Base-by-base conservation (phyloP, 768 basidiomycete species). In the Boletus bicolor region DNA sequence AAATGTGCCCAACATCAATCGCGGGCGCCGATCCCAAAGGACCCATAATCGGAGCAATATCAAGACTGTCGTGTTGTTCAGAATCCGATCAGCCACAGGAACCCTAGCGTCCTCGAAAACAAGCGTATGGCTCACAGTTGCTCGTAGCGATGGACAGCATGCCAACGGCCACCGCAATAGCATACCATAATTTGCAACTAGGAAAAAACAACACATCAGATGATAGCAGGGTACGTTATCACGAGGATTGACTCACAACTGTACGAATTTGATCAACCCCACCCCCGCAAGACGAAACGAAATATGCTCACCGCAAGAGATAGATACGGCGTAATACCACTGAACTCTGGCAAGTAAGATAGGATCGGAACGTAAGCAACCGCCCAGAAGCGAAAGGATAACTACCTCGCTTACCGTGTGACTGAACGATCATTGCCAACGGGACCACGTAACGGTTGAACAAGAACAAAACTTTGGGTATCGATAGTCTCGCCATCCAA, bases 11-110 rank as follows among this genome's bases (percentile, higher is more conserved):
- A 68, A 21, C 44, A 76, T 63, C 26, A 76, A 44, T 5, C 56
- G 54, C n/a, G 59, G 65, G 1, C 34, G 37, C 11, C 68, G 64
- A 38, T 65, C 68, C 64, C 76, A 76, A 6, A 76, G 58, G 24
- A 72, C 60, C 76, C 76, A 77, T 8, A 77, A 30, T 2, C 73
- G 71, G n/a, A 77, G 61, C 36, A 77, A 59, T 11, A 77, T 63
- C 21, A 77, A 65, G 55, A 76, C 76, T 77, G 34, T 39, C 24
- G 43, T 1, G 14, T 57, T 44, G 52, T 47, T 21, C 46, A 24
- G 14, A 3, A 12, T n/a, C 10, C 17, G 56, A 51, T 62, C 42
- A 63, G 56, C 21, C 39, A 60, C 14, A 10, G 28, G 41, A 37
- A 49, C 28, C 2, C 44, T 19, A 26, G 19, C 8, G 2, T 14